Conservation (phyloP, 805 yeast species). For the Osmozyma mogii region DNA sequence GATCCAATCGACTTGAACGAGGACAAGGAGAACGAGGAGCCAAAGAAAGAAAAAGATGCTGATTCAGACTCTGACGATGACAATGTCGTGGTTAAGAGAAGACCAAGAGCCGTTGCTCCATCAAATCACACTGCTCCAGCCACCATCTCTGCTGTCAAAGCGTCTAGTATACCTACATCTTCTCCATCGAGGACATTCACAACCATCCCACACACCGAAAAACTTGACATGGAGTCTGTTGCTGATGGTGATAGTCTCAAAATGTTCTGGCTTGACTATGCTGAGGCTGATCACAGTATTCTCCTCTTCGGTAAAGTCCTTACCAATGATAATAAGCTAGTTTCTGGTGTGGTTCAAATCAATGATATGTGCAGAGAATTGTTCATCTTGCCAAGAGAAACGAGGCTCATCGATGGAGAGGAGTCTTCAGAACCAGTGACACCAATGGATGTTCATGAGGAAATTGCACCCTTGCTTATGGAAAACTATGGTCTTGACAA, state of each 20-base stretch:
- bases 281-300: conserved; percentile 64
- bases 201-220: conserved; percentile 23
- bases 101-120: conserved; percentile 41
- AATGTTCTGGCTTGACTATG: conserved; percentile 87
- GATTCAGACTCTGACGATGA: conserved; percentile 38
- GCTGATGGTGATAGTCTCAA: conserved; percentile 38
- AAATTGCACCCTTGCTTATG: conserved; percentile 59
- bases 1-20: no score
- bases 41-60: background rate
- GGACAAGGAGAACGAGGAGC: conserved; percentile 3
- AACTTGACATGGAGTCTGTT: conserved; percentile 16
- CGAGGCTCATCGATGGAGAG: conserved; percentile 34
- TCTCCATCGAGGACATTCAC: conserved; percentile 16
- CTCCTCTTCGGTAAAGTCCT: conserved; percentile 75
- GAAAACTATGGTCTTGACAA: conserved; percentile 53
- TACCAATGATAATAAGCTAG: conserved; percentile 48
- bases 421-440: conserved; percentile 33
- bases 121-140: conserved; percentile 32
- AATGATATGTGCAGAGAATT: conserved; percentile 63
- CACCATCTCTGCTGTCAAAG: conserved; percentile 34
- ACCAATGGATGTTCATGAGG: conserved; percentile 68
- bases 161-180: conserved; percentile 16
- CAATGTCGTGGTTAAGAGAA: conserved; percentile 45
- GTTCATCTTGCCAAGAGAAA: conserved; percentile 65
- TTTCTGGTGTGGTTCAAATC: conserved; percentile 72